A percentile compares a stretch with the other conserved stretches of the same genome.
phyloP scores from a whole-genome alignment of 2,329 filamentous ascomycete species.

The Colletotrichum liaoningense region DNA sequence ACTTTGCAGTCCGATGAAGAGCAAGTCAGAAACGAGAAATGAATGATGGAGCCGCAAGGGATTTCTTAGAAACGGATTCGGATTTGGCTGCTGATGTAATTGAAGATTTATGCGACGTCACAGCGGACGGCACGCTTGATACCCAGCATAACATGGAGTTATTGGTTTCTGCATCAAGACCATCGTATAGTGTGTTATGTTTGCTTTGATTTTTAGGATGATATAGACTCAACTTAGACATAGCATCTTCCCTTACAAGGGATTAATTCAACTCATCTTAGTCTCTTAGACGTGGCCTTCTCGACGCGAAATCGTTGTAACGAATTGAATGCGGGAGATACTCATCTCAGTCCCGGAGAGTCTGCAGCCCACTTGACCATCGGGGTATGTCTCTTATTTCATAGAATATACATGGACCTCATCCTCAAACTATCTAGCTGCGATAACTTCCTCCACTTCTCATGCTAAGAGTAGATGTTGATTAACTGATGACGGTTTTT shows the following conservation, averaged over 20 bases:
- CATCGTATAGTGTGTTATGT: not conserved
- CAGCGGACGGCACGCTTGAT: not conserved
- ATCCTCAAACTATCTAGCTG: too few species aligned
- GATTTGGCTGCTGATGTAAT: too few species aligned
- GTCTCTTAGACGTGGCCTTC: not conserved
- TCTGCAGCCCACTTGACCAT: too few species aligned
- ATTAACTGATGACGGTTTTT: too few species aligned
- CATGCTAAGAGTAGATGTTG: too few species aligned
- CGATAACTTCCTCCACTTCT: too few species aligned
- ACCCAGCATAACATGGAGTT: slow-evolving; percentile 2
- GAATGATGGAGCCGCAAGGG: not conserved
- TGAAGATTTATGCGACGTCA: not conserved
- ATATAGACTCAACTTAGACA: not conserved
- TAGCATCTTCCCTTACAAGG: not conserved
- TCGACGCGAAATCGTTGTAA: too few species aligned
- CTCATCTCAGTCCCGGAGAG: too few species aligned
- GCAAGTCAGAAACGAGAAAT: slow-evolving; percentile 19
- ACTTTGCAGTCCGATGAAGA: slow-evolving; percentile 20
- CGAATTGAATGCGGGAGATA: too few species aligned
- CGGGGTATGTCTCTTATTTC: too few species aligned
- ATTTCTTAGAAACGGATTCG: not conserved
- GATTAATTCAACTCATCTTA: not conserved
- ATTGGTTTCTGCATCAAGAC: not conserved
- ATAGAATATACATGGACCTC: too few species aligned
- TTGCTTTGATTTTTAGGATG: not conserved